Evolutionary conservation across 75 land plant species (phyloP).

Genomic region (Adiantum capillusveneris): DNA sequence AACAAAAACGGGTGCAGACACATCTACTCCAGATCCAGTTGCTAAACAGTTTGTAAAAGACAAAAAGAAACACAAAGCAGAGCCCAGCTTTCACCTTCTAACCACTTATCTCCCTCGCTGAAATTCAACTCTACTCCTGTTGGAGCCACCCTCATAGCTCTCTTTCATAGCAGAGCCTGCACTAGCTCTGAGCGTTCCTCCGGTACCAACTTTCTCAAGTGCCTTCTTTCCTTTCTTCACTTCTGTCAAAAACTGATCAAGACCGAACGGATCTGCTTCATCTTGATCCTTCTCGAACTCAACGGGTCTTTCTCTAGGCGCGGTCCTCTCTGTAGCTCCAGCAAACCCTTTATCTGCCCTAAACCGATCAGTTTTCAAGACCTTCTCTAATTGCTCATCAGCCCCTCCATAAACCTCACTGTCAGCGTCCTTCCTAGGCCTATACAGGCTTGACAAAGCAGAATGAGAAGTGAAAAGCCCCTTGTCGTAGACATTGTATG

Average conservation of each 20-base stretch:
- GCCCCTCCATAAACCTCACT: conserved; percentile 85
- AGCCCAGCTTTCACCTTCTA: too few relatives aligned
- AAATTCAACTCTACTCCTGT: conserved; percentile 67
- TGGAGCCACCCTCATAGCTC: conserved; percentile 78
- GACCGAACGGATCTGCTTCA: conserved; percentile 93
- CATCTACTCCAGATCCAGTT: too few relatives aligned
- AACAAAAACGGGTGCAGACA: too few relatives aligned
- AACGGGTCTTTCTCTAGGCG: conserved; percentile 82
- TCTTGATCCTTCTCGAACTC: conserved; percentile 82
- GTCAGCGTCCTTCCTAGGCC: conserved; percentile 84
- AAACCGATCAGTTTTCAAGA: conserved; percentile 82
- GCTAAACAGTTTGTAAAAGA: too few relatives aligned
- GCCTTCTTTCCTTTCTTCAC: conserved; percentile 93
- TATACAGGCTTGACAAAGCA: conserved; percentile 65
- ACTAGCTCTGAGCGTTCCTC: conserved; percentile 90
- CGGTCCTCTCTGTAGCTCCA: conserved; percentile 69
- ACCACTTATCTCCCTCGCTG: conserved; percentile 49
- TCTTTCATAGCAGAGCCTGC: conserved; percentile 80
- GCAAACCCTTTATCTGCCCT: conserved; percentile 86
- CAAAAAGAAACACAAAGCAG: too few relatives aligned
- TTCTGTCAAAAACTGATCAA: conserved; percentile 93
- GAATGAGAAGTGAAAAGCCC: conserved; percentile 72
- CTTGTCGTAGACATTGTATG: conserved; percentile 83
- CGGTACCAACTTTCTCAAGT: conserved; percentile 75
- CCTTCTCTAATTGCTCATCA: conserved; percentile 87